Conservation (phyloP, 257 asterid species). For the Salvia splendens region DNA sequence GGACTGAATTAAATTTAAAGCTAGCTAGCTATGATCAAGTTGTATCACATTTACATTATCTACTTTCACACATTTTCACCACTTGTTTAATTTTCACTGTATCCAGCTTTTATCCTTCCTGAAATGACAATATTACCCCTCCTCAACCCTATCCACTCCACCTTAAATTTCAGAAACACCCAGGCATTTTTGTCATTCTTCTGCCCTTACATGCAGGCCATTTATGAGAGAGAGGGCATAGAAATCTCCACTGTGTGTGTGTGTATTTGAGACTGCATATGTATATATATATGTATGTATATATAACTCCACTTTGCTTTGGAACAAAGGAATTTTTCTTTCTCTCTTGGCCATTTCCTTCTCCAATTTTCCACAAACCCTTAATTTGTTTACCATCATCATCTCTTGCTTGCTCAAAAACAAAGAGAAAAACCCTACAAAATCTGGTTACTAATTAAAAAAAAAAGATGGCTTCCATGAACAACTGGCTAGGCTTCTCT, state of each 20-base stretch:
- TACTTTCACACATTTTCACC: neutral
- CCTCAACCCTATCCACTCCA: neutral
- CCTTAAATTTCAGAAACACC: neutral
- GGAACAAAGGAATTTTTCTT: conserved; percentile 29
- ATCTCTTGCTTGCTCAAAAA: neutral
- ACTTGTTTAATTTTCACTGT: neutral
- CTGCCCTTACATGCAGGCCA: neutral
- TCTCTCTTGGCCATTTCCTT: conserved; percentile 22
- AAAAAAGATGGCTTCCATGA: conserved; percentile 48
- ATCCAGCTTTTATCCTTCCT: neutral
- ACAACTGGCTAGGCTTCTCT: conserved; percentile 69
- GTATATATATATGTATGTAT: conserved; percentile 20
- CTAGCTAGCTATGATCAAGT: conserved; percentile 23
- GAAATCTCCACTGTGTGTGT: conserved; percentile 21
- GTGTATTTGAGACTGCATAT: conserved; percentile 13
- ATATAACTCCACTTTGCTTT: conserved; percentile 33
- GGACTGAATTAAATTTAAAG: too few relatives aligned
- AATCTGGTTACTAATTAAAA: neutral
- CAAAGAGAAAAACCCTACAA: neutral
- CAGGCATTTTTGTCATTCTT: neutral
- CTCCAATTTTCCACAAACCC: neutral
- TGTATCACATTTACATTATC: conserved; percentile 16
- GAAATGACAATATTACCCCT: conserved; percentile 18
- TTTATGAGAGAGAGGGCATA: conserved; percentile 22
- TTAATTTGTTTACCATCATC: neutral